Evolutionary conservation across 2,329 filamentous ascomycete genomes (phyloP).

Genomic region (Coleophoma cylindrospora): DNA sequence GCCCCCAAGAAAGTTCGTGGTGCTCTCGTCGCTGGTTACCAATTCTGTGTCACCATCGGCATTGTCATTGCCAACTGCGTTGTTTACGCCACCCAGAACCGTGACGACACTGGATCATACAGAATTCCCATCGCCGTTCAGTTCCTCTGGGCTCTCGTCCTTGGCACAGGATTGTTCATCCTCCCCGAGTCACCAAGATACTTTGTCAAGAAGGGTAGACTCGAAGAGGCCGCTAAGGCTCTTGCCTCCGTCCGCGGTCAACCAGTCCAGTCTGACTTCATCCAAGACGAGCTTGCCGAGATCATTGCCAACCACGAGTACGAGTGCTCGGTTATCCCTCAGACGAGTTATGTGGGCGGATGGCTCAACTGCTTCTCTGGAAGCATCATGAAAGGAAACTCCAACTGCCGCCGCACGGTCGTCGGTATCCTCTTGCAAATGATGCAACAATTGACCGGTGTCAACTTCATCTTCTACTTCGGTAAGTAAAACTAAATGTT

Average conservation of each 20-base stretch:
- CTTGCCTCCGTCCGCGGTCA: slow-evolving; percentile 40
- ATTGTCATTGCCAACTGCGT: slow-evolving; percentile 52
- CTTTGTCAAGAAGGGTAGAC: slow-evolving; percentile 44
- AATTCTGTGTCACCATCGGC: slow-evolving; percentile 68
- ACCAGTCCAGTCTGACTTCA: slow-evolving; percentile 40
- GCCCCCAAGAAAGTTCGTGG: slow-evolving; percentile 57
- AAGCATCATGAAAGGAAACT: slow-evolving; percentile 55
- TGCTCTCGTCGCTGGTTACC: slow-evolving; percentile 54
- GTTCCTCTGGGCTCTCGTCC: slow-evolving; percentile 44
- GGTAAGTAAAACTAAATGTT: slow-evolving; percentile 21
- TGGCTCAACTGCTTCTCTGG: slow-evolving; percentile 66
- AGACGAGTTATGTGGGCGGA: slow-evolving; percentile 56
- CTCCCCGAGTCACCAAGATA: slow-evolving; percentile 54
- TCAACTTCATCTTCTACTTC: slow-evolving; percentile 90
- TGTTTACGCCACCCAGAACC: slow-evolving; percentile 40
- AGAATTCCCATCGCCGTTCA: slow-evolving; percentile 53
- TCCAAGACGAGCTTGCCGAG: slow-evolving; percentile 32
- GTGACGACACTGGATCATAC: slow-evolving; percentile 44
- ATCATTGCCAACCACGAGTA: slow-evolving; percentile 60
- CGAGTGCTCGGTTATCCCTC: slow-evolving; percentile 63
- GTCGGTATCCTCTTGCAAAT: slow-evolving; percentile 59
- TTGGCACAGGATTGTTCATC: slow-evolving; percentile 44
- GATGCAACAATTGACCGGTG: slow-evolving; percentile 67
- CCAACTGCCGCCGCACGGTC: slow-evolving; percentile 60
- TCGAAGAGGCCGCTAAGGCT: slow-evolving; percentile 36